phyloP scores from a whole-genome alignment of 441 rosid genomes.

The Brassica hybrid region DNA sequence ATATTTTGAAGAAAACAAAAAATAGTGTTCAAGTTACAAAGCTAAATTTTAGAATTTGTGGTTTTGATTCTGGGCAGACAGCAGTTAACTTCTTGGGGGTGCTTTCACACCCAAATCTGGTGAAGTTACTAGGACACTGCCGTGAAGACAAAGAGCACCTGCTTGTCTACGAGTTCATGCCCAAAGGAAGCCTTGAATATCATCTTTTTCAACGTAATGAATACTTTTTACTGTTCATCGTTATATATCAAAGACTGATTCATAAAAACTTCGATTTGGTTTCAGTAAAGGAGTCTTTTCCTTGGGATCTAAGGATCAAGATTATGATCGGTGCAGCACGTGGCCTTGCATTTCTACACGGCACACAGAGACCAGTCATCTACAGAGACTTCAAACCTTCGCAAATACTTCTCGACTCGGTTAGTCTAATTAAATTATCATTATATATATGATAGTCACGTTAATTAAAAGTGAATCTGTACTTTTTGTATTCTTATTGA shows the following conservation, averaged over 20 bases:
- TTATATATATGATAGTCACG: not conserved
- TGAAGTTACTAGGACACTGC: conserved; percentile 59
- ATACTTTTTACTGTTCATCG: not conserved
- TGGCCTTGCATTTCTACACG: conserved; percentile 60
- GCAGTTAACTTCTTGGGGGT: conserved; percentile 63
- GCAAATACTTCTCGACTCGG: conserved; percentile 64
- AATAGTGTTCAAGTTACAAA: not conserved
- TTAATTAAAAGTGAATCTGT: not conserved
- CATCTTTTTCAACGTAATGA: conserved; percentile 62
- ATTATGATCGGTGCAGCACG: conserved; percentile 62
- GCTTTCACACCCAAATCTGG: conserved; percentile 62
- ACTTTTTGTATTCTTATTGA: not conserved
- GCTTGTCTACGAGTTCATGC: conserved; percentile 64
- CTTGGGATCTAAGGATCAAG: conserved; percentile 61
- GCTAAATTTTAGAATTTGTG: conserved; percentile 15
- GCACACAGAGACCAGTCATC: conserved; percentile 57
- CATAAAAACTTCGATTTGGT: not conserved
- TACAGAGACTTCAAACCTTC: conserved; percentile 69
- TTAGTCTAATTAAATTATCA: conserved; percentile 36
- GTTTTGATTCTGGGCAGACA: conserved; percentile 46
- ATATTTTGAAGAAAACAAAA: too few species aligned
- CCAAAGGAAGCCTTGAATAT: conserved; percentile 59
- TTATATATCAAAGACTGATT: not conserved
- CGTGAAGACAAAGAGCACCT: conserved; percentile 64
- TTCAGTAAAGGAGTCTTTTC: conserved; percentile 55